Evolutionary conservation across 371 early-diverging fungal species (phyloP).

Genomic region (Apophysomyces elegans): DNA sequence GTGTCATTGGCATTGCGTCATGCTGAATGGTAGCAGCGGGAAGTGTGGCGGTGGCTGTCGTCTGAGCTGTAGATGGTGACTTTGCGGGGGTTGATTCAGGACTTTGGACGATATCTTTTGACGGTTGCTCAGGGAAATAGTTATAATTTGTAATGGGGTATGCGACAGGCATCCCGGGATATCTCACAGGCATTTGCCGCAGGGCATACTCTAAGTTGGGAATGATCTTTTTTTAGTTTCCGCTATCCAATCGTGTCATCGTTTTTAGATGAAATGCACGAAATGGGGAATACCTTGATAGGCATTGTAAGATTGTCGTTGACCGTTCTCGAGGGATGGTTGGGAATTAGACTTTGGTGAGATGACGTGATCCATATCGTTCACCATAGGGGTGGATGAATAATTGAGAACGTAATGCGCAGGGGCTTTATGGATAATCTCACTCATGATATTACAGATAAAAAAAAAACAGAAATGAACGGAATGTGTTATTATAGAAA

Average conservation of each 20-base stretch:
- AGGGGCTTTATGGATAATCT: conserved; percentile 27
- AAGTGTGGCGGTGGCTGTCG: neutral
- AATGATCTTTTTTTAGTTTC: conserved; percentile 13
- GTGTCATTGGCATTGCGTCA: neutral
- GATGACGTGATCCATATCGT: conserved; percentile 36
- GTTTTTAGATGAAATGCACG: neutral
- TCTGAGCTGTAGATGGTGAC: conserved; percentile 11
- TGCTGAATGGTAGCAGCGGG: conserved; percentile 3
- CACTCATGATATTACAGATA: conserved; percentile 34
- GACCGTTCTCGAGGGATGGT: conserved; percentile 25
- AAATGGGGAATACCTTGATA: neutral
- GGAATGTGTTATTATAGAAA: conserved; percentile 12
- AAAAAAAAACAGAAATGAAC: conserved; percentile 21
- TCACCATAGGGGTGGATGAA: conserved; percentile 33
- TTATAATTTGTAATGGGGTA: conserved; percentile 33
- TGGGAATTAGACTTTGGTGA: conserved; percentile 30
- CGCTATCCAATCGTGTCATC: conserved; percentile 5
- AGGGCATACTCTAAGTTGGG: conserved; percentile 39
- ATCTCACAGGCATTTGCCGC: conserved; percentile 39
- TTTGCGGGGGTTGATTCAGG: conserved; percentile 42
- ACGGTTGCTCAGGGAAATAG: conserved; percentile 28
- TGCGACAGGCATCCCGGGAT: conserved; percentile 30
- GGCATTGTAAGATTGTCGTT: conserved; percentile 20
- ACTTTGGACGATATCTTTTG: conserved; percentile 23
- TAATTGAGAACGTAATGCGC: conserved; percentile 37